These are phyloP conservation scores for Dendrobium catenatum DNA, from an alignment of 106 monocot species.

Conservation along the genomic window DNA sequence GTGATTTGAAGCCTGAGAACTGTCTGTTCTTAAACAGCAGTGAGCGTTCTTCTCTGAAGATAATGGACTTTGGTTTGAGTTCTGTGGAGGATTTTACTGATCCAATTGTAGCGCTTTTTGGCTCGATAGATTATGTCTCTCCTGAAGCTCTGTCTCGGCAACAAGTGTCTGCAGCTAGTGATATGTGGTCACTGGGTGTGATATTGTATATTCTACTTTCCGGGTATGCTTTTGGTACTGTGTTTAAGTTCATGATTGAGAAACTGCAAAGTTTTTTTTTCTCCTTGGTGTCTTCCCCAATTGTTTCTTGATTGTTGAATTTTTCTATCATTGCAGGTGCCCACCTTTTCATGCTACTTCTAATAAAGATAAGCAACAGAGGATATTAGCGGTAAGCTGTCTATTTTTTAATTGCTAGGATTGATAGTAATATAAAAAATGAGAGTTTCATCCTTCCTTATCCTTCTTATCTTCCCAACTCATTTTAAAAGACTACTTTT, in stretches of 20 bases:
- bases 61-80: constrained; percentile 76
- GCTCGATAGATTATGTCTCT: constrained; percentile 75
- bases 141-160: constrained; percentile 50
- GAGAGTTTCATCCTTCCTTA: not conserved
- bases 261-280: not conserved
- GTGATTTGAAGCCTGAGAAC: constrained; percentile 74
- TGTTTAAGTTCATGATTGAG: not conserved
- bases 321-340: constrained; percentile 25
- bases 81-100: constrained; percentile 65
- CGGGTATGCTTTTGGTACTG: constrained; percentile 29
- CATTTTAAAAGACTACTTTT: not conserved
- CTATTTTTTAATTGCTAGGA: not conserved
- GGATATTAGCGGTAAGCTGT: constrained; percentile 46
- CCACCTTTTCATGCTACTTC: constrained; percentile 58
- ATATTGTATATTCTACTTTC: constrained; percentile 64
- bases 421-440: not conserved
- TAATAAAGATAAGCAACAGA: constrained; percentile 54
- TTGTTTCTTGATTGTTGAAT: not conserved
- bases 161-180: constrained; percentile 44
- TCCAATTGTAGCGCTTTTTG: constrained; percentile 58
- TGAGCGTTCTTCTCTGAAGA: constrained; percentile 37
- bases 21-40: constrained; percentile 37
- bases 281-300: not conserved
- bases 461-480: not conserved
- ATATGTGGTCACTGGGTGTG: constrained; percentile 77